Base-by-base conservation (phyloP, 495 filamentous ascomycete species). In the Daldinia caldariorum region DNA sequence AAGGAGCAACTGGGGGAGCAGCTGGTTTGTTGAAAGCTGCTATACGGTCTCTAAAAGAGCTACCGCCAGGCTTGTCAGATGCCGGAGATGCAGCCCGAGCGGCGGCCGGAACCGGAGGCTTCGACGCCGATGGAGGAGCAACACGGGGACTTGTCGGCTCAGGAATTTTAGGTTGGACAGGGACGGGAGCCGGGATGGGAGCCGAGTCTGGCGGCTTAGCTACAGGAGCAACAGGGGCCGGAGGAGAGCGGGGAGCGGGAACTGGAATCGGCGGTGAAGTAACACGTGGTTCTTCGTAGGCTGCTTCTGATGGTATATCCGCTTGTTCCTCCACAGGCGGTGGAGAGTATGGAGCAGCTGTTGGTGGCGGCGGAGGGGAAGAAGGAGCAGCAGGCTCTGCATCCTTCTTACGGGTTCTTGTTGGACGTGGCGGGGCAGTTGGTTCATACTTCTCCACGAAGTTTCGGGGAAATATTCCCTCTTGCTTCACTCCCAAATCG, bases 381-480 rank as follows among this genome's bases (percentile, higher is more conserved):
- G 93, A 73, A 37, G 71, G 63, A 50, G 74, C 67, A 37, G 76
- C 72, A 37, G 74, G 67, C 34, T 86, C 84, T 13, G 78, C 63
- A 66, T 96, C 92, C 78, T 88, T 94, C 83, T 91, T 97, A 47
- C 92, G 89, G 20, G 81, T 82, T 63, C 95, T 88, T 16, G 88
- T 83, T 49, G 95, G 95, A 45, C 95, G 89, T 35, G 94, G 92
- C 61, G 95, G 95, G 64, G 93, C 90, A 66, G 90, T 91, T 26
- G 96, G 95, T 70, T 97, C 93, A 77, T 92, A 97, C 77, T 90
- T 89, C 79, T 99, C 94, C 58, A 99, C 96, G 72, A 99, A 99
- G 81, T 98, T 99, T 75, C 89, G 90, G 13, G 95, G 95, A 81
- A 99, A 99, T 62, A 99, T 91, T 37, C 95, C 95, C 76, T 97